Conservation (phyloP, 1,284 basidiomycete species). For the Malassezia equina region DNA sequence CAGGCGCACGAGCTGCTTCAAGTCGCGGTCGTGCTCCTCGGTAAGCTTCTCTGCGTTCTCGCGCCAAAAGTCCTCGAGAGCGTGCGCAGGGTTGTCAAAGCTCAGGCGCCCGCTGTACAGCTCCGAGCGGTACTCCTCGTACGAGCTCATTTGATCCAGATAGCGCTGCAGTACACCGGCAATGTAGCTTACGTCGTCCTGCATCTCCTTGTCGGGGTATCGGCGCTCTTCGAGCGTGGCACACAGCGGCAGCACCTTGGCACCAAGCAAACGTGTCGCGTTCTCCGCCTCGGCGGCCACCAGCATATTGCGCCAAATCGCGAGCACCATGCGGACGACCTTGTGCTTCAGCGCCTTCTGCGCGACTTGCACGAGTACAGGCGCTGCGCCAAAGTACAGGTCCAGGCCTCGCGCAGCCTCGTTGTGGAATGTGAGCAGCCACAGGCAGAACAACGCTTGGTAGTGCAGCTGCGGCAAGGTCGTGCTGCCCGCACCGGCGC, state of each 20-base stretch:
- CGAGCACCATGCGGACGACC: slow-evolving; percentile 84
- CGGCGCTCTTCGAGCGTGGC: slow-evolving; percentile 74
- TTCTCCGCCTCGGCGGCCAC: slow-evolving; percentile 70
- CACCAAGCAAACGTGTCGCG: slow-evolving; percentile 81
- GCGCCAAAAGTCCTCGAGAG: slow-evolving; percentile 94
- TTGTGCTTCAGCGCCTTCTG: slow-evolving; percentile 93
- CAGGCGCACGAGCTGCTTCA: slow-evolving; percentile 70
- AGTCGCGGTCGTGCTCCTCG: slow-evolving; percentile 85
- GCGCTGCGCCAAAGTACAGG: slow-evolving; percentile 80
- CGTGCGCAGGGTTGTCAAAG: slow-evolving; percentile 81
- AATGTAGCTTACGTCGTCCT: slow-evolving; percentile 79
- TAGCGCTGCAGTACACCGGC: slow-evolving; percentile 68
- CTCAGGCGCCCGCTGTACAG: slow-evolving; percentile 77
- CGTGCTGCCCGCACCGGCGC: background rate
- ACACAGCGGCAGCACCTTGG: slow-evolving; percentile 71
- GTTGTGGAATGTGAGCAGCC: slow-evolving; percentile 84
- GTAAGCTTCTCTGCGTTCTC: slow-evolving; percentile 76
- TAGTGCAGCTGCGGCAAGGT: slow-evolving; percentile 74
- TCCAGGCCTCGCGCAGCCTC: slow-evolving; percentile 75
- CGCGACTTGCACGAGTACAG: slow-evolving; percentile 73
- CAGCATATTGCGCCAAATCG: slow-evolving; percentile 76
- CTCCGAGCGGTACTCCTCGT: slow-evolving; percentile 89
- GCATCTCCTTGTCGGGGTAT: slow-evolving; percentile 78
- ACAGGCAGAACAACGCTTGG: slow-evolving; percentile 80
- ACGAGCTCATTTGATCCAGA: slow-evolving; percentile 83